phyloP scores from a whole-genome alignment of 257 asterid species.

The Galeopsis tetrahit region DNA sequence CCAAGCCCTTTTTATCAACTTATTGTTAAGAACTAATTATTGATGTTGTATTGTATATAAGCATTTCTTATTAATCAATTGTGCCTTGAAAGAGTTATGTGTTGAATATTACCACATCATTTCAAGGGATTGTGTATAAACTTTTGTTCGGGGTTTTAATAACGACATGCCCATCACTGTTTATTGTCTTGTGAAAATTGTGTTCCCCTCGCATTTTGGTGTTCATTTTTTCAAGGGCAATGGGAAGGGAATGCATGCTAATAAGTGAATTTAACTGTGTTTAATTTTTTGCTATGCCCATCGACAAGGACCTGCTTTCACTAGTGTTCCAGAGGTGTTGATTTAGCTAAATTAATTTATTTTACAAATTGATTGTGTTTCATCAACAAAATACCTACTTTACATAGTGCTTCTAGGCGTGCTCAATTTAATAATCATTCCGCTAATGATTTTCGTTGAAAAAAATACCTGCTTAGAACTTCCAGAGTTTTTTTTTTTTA shows the following conservation, averaged over 20 bases:
- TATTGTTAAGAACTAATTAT: neutral
- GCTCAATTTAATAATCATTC: neutral
- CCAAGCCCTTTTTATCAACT: neutral
- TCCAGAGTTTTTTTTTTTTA: neutral
- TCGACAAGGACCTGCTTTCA: neutral
- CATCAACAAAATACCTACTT: neutral
- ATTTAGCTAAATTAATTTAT: conserved; percentile 4
- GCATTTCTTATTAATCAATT: neutral
- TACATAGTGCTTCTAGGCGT: conserved; percentile 7
- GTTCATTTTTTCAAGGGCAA: neutral
- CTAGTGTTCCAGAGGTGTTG: conserved; percentile 8
- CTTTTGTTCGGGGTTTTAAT: neutral
- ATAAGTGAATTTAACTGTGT: neutral
- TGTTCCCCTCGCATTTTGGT: neutral
- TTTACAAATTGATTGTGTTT: neutral
- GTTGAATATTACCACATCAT: neutral
- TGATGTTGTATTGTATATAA: neutral
- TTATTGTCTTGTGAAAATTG: neutral
- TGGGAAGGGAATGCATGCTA: neutral
- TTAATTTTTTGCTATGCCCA: neutral
- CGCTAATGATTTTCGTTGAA: neutral
- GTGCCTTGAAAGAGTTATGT: neutral
- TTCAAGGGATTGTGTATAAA: neutral
- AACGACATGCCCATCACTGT: neutral
- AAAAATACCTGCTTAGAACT: conserved; percentile 21